These are phyloP conservation scores for Westerdykella sp. DNA, from an alignment of 2,329 filamentous ascomycete genomes.

Conservation along the genomic window DNA sequence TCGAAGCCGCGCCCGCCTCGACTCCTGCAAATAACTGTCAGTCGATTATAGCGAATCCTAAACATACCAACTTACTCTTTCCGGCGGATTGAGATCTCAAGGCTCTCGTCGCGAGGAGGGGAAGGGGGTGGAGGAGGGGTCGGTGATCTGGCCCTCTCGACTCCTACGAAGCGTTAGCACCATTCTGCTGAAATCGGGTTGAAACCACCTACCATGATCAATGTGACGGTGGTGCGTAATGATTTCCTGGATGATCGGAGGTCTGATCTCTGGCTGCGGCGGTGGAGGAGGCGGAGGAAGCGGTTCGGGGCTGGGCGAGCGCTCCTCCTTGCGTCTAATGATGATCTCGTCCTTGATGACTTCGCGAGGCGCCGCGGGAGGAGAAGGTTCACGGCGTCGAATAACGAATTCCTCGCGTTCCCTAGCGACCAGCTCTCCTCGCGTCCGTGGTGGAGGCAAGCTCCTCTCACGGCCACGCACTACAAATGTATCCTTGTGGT, in stretches of 20 bases:
- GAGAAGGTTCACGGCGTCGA: constrained; percentile 34
- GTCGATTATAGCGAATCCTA: not conserved
- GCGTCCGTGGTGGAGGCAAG: constrained; percentile 30
- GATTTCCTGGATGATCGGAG: constrained; percentile 79
- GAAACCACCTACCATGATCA: constrained; percentile 63
- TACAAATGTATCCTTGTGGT: constrained; percentile 31
- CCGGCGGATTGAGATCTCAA: constrained; percentile 53
- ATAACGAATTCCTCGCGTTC: constrained; percentile 40
- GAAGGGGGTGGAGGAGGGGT: constrained; percentile 47
- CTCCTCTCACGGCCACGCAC: constrained; percentile 33
- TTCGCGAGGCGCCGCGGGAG: constrained; percentile 30
- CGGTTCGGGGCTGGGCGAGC: constrained; percentile 47
- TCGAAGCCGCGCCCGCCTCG: constrained; percentile 48
- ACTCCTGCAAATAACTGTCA: constrained; percentile 23
- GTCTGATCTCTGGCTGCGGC: constrained; percentile 63
- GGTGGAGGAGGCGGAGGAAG: constrained; percentile 44
- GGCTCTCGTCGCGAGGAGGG: constrained; percentile 45
- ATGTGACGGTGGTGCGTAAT: constrained; percentile 85
- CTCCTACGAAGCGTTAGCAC: constrained; percentile 26
- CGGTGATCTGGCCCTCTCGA: constrained; percentile 44
- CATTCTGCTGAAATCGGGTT: not conserved
- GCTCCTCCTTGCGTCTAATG: constrained; percentile 41
- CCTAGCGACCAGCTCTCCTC: constrained; percentile 34
- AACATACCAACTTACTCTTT: constrained; percentile 36
- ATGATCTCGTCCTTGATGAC: constrained; percentile 38